Base-by-base conservation (phyloP, 2,329 filamentous ascomycete genomes). In the Chalaropsis thielavioides region DNA sequence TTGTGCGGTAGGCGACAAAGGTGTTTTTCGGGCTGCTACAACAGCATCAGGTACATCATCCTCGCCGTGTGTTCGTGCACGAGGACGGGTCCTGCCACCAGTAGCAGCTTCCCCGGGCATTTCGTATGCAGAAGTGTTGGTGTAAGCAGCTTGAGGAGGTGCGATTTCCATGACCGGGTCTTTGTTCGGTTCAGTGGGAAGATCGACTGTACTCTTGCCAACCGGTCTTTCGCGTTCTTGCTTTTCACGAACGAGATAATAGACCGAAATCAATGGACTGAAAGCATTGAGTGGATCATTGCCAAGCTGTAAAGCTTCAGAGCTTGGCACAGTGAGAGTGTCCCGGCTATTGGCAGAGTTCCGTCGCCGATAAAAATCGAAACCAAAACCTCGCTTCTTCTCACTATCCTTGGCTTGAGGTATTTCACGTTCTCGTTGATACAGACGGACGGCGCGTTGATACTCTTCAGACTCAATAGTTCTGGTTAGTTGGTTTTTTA, bases 161-260 rank as follows among this genome's bases (percentile, higher is more conserved):
- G 85, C 79, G 35, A 96, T 83, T 69, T 94, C 89, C 1, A 89
- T 87, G 68, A 94, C 77, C 0, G 75, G 71, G 8, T 77, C 75
- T 62, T 78, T 75, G 35, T 79, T 77, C 68, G 75, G 75, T 60
- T 75, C 27, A 10, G 40, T 38, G 38, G 49, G 10, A 27, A 77
- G 67, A 43, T 79, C 75, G 35, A 71, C 68, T 63, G 51, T 64
- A 17, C 54, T 58, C 31, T 58, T 58, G n/a, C 54, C 27, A 6
- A 31, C n/a, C 38, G 17, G 24, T 15, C 51, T 43, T 71, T 97
- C 92, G 43, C 90, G 85, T 61, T 95, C 90, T 68, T 90, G 84
- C 76, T 97, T 97, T 77, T 99, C 94, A 69, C 85, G 87, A n/a
- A 96, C 94, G 2, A 99, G 82, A 71, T 95, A 95, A 75, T 99